These are phyloP conservation scores for Zoysia matrella DNA, from an alignment of 202 grass and related monocot species.

Conservation along the genomic window DNA sequence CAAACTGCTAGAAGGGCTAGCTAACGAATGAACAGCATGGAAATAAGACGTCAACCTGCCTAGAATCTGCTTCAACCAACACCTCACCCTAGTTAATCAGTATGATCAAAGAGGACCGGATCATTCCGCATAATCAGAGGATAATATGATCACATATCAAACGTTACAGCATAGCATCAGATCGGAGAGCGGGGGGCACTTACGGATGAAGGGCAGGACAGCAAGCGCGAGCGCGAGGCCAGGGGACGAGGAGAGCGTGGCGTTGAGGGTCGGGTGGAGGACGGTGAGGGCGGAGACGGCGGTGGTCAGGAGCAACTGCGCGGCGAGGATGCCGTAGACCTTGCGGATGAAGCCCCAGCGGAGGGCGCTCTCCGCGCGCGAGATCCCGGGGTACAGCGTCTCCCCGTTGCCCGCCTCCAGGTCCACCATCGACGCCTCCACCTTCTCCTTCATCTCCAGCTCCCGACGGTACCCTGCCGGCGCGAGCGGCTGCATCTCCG, in stretches of 20 bases:
- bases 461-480: slow-evolving; percentile 51
- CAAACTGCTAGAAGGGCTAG: neutral
- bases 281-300: slow-evolving; percentile 76
- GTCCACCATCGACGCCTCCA: slow-evolving; percentile 57
- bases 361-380: slow-evolving; percentile 80
- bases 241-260: slow-evolving; percentile 62
- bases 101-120: neutral
- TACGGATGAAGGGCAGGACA: slow-evolving; percentile 83
- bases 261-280: slow-evolving; percentile 77
- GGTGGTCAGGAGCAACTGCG: slow-evolving; percentile 92
- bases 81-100: neutral
- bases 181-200: slow-evolving; percentile 20
- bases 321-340: slow-evolving; percentile 99
- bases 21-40: neutral
- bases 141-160: neutral
- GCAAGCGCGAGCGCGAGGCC: slow-evolving; percentile 66
- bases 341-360: slow-evolving; percentile 99
- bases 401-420: slow-evolving; percentile 74
- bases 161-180: slow-evolving; percentile 5
- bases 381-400: slow-evolving; percentile 87
- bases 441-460: slow-evolving; percentile 88
- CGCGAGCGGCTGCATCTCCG: slow-evolving; percentile 69
- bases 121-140: neutral
- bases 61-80: neutral
- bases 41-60: neutral